Evolutionary conservation across 495 filamentous ascomycete genomes (phyloP), one percentile per base, ranked within the genome.

Genomic region (Evernia prunastri): DNA sequence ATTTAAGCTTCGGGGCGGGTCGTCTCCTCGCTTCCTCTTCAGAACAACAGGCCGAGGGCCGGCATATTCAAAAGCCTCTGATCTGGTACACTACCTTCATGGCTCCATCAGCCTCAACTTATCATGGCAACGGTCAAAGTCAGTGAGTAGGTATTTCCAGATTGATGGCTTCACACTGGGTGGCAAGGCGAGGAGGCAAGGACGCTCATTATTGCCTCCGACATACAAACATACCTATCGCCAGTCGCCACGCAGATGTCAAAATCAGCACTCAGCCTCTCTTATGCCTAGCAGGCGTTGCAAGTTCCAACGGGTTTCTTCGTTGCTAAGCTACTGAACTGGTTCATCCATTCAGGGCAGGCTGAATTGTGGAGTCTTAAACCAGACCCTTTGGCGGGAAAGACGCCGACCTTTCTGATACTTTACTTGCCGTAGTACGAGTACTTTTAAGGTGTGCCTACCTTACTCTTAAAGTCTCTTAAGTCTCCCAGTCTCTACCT

Each of bases 311-410:
- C 25, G 18, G 20, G 42, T 11, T 23, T 54, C 39, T 10, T 31
- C 9, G n/a, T n/a, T n/a, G n/a, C n/a, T n/a, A n/a, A n/a, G n/a
- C n/a, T n/a, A n/a, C n/a, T n/a, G n/a, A n/a, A n/a, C n/a, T n/a
- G n/a, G n/a, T 15, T 18, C 45, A 36, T 33, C 45, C 59, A 61
- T 45, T 61, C 18, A 61, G 31, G 33, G 29, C 7, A 47, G 37
- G 35, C 11, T 12, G 17, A 53, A 39, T 61, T 61, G 47, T 61
- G 60, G 45, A 61, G 60, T 49, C 54, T n/a, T 18, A 43, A 8
- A 61, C 15, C 47, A 27, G 29, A 36, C 15, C 60, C 54, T 47
- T 33, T n/a, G n/a, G 47, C 43, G 60, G 60, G 59, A 27, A 61
- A 40, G 35, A n/a, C 15, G 13, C 35, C 23, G 23, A 27, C 20